phyloP scores from a whole-genome alignment of 495 filamentous ascomycete species.

The Penicillium diatomitis region DNA sequence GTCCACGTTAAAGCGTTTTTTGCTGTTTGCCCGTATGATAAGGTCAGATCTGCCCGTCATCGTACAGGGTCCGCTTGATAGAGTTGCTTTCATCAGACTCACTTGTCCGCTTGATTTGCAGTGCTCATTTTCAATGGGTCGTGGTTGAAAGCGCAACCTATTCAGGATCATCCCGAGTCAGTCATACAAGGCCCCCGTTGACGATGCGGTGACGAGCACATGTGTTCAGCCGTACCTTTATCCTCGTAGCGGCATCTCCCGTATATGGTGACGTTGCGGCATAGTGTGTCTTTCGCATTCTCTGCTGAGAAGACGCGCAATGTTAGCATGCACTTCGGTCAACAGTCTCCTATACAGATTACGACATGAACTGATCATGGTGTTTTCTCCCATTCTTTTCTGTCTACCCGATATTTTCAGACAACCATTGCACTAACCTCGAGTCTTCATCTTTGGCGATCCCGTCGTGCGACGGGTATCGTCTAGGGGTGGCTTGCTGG shows the following conservation, averaged over 20 bases:
- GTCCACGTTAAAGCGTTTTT: conserved; percentile 87
- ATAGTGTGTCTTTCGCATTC: conserved; percentile 76
- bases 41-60: too few species aligned
- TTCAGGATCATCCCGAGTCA: conserved; percentile 16
- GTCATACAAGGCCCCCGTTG: not conserved
- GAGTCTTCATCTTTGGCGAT: conserved; percentile 55
- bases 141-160: conserved; percentile 85
- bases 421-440: conserved; percentile 37
- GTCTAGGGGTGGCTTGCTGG: conserved; percentile 33
- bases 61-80: too few species aligned
- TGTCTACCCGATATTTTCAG: not conserved
- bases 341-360: not conserved
- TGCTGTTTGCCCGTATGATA: conserved; percentile 30
- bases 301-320: conserved; percentile 27
- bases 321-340: conserved; percentile 4
- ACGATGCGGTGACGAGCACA: too few species aligned
- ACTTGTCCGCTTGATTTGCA: conserved; percentile 52
- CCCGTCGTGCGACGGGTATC: conserved; percentile 39
- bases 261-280: conserved; percentile 89
- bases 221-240: conserved; percentile 40
- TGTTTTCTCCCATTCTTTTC: not conserved
- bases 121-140: conserved; percentile 54
- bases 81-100: not conserved
- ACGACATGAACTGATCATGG: not conserved
- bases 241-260: conserved; percentile 89